A percentile compares a stretch with the other conserved stretches of the same genome.
Evolutionary conservation across 176 grass and related monocot genomes (phyloP).

Genomic region (Aegilops umbellulata): DNA sequence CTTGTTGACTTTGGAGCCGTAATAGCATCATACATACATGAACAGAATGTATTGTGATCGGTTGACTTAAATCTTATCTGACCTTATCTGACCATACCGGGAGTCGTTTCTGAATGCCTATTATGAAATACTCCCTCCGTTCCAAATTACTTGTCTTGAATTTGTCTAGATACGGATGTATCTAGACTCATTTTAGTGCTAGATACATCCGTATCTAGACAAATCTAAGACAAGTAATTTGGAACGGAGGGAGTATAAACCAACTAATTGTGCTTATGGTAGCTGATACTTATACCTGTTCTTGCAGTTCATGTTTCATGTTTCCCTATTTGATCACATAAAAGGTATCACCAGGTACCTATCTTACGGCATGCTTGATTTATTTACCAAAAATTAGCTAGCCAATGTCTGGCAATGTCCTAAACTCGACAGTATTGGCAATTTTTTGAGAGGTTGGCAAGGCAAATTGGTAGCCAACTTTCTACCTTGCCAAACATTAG

Average conservation of each 20-base stretch:
- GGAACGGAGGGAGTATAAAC: too few relatives aligned
- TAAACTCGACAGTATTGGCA: too few relatives aligned
- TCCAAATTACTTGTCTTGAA: too few relatives aligned
- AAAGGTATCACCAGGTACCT: neutral
- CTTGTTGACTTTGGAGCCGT: neutral
- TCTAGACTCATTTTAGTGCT: too few relatives aligned
- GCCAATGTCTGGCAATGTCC: too few relatives aligned
- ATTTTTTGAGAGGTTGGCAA: too few relatives aligned
- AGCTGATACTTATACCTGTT: constrained; percentile 2
- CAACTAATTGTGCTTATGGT: constrained; percentile 3
- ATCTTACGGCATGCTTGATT: neutral
- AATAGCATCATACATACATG: neutral
- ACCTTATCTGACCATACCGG: neutral
- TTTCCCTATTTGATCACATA: neutral
- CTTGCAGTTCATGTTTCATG: constrained; percentile 12
- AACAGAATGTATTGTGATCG: neutral
- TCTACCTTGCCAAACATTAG: too few relatives aligned
- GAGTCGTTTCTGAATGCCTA: neutral
- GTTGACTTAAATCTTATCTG: constrained; percentile 7
- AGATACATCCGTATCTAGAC: too few relatives aligned
- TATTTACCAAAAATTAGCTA: neutral
- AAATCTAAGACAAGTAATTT: too few relatives aligned
- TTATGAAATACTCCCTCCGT: too few relatives aligned
- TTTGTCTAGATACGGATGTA: too few relatives aligned
- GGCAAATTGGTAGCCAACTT: too few relatives aligned